A percentile compares a stretch with the other conserved stretches of the same genome.
Evolutionary conservation across 2,329 filamentous ascomycete genomes (phyloP).

Genomic region (Xylariales sp.): DNA sequence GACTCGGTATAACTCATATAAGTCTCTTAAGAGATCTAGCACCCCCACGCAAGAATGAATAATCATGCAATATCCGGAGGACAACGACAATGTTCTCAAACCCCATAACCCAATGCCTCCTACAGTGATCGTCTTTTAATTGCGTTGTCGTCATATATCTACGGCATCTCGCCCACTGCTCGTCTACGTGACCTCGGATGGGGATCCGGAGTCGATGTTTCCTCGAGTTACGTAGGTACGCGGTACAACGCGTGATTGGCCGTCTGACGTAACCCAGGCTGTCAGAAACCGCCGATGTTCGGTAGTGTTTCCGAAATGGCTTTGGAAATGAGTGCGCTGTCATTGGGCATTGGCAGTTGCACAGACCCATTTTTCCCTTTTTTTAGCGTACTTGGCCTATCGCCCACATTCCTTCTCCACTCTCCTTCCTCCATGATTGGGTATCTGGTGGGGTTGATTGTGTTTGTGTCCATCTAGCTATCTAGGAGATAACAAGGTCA

Average conservation of each 20-base stretch:
- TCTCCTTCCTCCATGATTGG: conserved; percentile 6
- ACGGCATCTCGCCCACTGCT: not conserved
- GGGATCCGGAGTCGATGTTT: too few species aligned
- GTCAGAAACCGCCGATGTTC: conserved; percentile 25
- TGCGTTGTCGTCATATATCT: too few species aligned
- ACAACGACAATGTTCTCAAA: too few species aligned
- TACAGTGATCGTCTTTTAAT: too few species aligned
- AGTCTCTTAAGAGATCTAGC: too few species aligned
- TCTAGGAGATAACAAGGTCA: not conserved
- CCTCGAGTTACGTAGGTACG: too few species aligned
- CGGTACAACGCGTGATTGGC: not conserved
- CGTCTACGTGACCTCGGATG: not conserved
- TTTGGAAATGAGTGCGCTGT: conserved; percentile 28
- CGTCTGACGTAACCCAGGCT: not conserved
- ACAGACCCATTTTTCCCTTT: too few species aligned
- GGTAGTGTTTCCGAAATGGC: conserved; percentile 8
- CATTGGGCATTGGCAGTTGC: conserved; percentile 25
- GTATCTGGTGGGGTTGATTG: not conserved
- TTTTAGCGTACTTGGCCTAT: not conserved
- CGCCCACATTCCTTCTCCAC: not conserved
- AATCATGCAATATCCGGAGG: too few species aligned
- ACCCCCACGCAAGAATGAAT: too few species aligned
- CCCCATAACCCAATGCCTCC: too few species aligned
- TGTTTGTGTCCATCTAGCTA: not conserved
- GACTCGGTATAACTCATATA: too few species aligned